Base-by-base conservation (phyloP, 306 rosid genomes). In the Argentina anserina region DNA sequence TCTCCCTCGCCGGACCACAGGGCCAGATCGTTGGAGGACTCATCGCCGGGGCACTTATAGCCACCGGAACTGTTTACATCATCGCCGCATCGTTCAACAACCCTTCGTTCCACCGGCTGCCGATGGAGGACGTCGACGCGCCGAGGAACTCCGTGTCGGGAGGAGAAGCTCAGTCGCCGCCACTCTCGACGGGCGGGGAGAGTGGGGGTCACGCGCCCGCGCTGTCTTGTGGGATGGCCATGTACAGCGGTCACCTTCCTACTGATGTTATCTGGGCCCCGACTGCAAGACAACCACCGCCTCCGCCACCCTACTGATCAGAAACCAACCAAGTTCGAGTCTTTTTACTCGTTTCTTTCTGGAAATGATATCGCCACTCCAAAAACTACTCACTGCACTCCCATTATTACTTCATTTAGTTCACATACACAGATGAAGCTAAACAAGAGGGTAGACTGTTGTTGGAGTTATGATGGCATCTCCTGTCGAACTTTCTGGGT, bases 11-110 rank as follows among this genome's bases (percentile, higher is more conserved):
- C 0, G 99, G 97, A 1, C 96, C 97, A 0, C 97, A 91, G 66
- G 99, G 99, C 2, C 99, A 91, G 96, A 84, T 94, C 83, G 90
- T 94, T 6, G 97, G 99, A 11, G 99, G 99, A 0, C 18, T 86
- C 1, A 96, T 94, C 37, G 83, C 83, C 23, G 97, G 99, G 0
- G 65, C 70, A 0, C 61, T 94, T 25, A 46, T 83, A 10, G 91
- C 97, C 0, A 95, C 93, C 1, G 97, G 96, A 0, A 86, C 95
- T 0, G 97, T 94, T n/a, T 89, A 67, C 73, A 62, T 94, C 0
- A 78, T 91, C 0, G 97, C 86, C 0, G 86, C 96, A 3, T 91
- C 97, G 3, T 89, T 94, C 76, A 88, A 84, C 77, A 91, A 78
- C 67, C 99, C 99, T 0, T 75, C 87, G 4, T 94, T 82, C 60